Base-by-base conservation (phyloP, 2,329 filamentous ascomycete species). In the Colletotrichum plurivorum region DNA sequence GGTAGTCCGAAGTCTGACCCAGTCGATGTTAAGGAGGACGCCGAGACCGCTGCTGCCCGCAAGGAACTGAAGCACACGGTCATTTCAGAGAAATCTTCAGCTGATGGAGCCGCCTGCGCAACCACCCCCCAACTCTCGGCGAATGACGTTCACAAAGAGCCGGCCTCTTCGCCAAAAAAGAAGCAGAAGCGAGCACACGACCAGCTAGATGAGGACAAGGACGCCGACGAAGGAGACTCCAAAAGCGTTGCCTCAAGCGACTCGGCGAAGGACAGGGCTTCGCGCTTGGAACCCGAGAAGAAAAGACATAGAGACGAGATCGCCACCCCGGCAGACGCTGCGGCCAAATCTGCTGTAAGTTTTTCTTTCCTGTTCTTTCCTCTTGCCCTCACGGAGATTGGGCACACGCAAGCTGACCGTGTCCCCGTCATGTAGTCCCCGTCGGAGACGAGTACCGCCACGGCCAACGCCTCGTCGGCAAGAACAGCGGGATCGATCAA, bases 61-160 rank as follows among this genome's bases (percentile, higher is more conserved):
- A 86, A 90, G 74, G 89, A 92, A 79, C 84, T 92, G 48, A 89
- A 87, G 79, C 88, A 91, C 71, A 90, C 89, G 10, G 85, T 82
- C 60, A 90, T 92, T 71, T 91, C 89, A 16, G 89, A 87, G 73
- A 83, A 78, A 71, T 71, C 74, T 58, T 75, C 77, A 71, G 74
- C 75, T 61, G 75, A 73, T 51, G 65, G 72, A 56, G 31, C 63
- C 62, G 71, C 71, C 62, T 69, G 65, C 71, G 75, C 71, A 71
- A 78, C 71, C 69, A 74, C 41, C 55, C 63, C 75, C 49, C 69
- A 72, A 7, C 74, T 75, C 39, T 73, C 76, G 20, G 75, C 77
- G 41, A 77, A 78, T 57, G 79, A 84, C 60, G 78, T 80, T 45
- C 75, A 84, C 73, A 85, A 81, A 75, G 86, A 89, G 56, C 81